Evolutionary conservation across 495 filamentous ascomycete species (phyloP).

Genomic region (Chaetomium cochliodes): DNA sequence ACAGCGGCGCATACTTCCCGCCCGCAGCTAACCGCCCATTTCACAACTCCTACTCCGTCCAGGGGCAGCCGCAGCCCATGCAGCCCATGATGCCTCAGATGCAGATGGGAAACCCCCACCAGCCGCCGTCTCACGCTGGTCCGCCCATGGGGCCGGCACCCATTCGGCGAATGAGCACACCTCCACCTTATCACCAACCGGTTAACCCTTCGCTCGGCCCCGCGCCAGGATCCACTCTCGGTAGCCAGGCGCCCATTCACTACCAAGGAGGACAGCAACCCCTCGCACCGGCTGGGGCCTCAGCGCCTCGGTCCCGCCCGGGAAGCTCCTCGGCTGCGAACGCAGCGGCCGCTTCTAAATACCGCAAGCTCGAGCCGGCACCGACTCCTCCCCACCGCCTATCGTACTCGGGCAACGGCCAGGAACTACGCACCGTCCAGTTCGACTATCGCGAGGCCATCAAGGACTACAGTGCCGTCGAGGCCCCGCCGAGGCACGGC

Average conservation of each 20-base stretch:
- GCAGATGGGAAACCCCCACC: slow-evolving; percentile 3
- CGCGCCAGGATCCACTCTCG: neutral
- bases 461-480: slow-evolving; percentile 46
- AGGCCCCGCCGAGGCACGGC: slow-evolving; percentile 46
- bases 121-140: slow-evolving; percentile 4
- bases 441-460: slow-evolving; percentile 51
- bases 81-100: slow-evolving; percentile 28
- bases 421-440: slow-evolving; percentile 48
- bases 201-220: neutral
- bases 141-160: slow-evolving; percentile 9
- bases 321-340: slow-evolving; percentile 34
- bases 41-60: slow-evolving; percentile 41
- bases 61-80: slow-evolving; percentile 34
- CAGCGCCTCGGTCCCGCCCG: slow-evolving; percentile 26
- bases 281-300: slow-evolving; percentile 6
- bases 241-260: slow-evolving; percentile 18
- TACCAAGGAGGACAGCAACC: slow-evolving; percentile 7
- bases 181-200: slow-evolving; percentile 21
- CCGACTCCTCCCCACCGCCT: slow-evolving; percentile 47
- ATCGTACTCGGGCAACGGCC: slow-evolving; percentile 40
- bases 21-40: slow-evolving; percentile 40
- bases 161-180: slow-evolving; percentile 23
- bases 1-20: slow-evolving; percentile 42
- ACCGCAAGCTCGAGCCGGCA: slow-evolving; percentile 50
- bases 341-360: slow-evolving; percentile 35